Evolutionary conservation across 1,139 yeast species (phyloP), one percentile per base, ranked within the genome.

Genomic region (Lodderomyces margitis): DNA sequence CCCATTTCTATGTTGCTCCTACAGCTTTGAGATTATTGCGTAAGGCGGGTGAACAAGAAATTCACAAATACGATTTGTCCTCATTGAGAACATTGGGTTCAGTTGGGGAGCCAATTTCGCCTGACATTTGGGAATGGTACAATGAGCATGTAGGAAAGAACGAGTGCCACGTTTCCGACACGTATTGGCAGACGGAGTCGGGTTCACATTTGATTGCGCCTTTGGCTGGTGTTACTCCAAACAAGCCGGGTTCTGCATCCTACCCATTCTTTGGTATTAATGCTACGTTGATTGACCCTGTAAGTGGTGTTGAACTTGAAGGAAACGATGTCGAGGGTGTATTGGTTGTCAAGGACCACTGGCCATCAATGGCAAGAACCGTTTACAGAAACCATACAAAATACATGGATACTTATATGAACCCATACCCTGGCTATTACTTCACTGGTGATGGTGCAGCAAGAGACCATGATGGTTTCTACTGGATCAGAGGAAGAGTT

Each of bases 371-470:
- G 92, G 96, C 98, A 38, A 85, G 98, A 71, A 78, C 97, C 27
- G 96, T 92, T 49, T 89, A 88, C 85, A 84, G 82, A 58, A 88
- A 92, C 70, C 96, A 92, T 69, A 72, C 75, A 52, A 83, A 95
- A 66, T 92, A 80, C 74, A 73, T 89, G 73, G 98, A 91, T 57
- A 92, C 98, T 42, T 92, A 92, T 70, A 75, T 92, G 66, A 84
- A 84, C 55, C 98, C 98, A 47, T 92, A 91, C 75, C 96, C 96
- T 48, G 97, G 97, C 44, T 85, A 78, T 71, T 92, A 92, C 73
- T 92, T 92, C 75, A 91, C 98, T 19, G 98, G 98, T 59, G 98
- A 92, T 65, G 98, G 98, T 68, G 98, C 97, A 41, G 98, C 95
- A 45, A 83, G 97, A 68, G 98, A 92, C 64, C 83, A 84, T 57